phyloP scores from a whole-genome alignment of 2,329 filamentous ascomycete species.

The Aspergillus melleus region DNA sequence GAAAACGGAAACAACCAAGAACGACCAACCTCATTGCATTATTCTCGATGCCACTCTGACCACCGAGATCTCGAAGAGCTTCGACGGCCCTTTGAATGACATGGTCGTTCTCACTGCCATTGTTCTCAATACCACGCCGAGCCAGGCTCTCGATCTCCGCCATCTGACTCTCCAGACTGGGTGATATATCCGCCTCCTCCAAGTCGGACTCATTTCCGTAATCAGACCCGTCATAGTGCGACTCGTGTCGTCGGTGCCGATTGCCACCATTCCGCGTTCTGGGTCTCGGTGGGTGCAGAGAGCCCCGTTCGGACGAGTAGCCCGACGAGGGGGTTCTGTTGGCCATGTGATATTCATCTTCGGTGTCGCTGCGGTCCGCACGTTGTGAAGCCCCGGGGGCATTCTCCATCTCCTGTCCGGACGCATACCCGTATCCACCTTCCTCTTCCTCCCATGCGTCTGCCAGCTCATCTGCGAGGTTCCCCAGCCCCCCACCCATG shows the following conservation, averaged over 20 bases:
- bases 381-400: conserved; percentile 31
- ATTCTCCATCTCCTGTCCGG: conserved; percentile 34
- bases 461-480: conserved; percentile 63
- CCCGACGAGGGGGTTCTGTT: conserved; percentile 25
- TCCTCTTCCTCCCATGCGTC: conserved; percentile 59
- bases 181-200: conserved; percentile 55
- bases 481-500: conserved; percentile 55
- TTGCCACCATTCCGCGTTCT: conserved; percentile 38
- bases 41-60: conserved; percentile 58
- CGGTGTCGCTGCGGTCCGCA: conserved; percentile 31
- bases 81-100: conserved; percentile 55
- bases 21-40: conserved; percentile 53
- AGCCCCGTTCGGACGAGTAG: conserved; percentile 24
- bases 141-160: conserved; percentile 57
- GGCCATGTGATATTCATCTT: conserved; percentile 32
- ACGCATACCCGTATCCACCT: conserved; percentile 45
- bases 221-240: conserved; percentile 59
- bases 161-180: conserved; percentile 56
- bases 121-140: conserved; percentile 54
- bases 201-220: conserved; percentile 59
- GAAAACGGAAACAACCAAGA: not conserved
- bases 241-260: conserved; percentile 41
- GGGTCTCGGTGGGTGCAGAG: conserved; percentile 38
- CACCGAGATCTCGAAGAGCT: conserved; percentile 54
- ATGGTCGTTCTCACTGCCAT: conserved; percentile 52